Base-by-base conservation (phyloP, 371 early-diverging fungal species). In the Mortierella polycephala region DNA sequence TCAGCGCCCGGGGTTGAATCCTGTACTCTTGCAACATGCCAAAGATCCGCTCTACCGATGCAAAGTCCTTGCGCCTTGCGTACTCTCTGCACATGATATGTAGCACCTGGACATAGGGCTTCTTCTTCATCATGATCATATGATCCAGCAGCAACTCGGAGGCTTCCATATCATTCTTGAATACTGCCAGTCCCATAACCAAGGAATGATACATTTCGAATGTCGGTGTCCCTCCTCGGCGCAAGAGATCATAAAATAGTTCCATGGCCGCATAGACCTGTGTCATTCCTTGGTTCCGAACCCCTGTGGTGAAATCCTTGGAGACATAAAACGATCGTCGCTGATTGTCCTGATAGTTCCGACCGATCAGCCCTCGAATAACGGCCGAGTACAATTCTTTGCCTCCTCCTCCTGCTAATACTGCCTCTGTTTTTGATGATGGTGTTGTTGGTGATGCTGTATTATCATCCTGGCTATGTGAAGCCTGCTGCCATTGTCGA, bases 151-250 rank as follows among this genome's bases (percentile, higher is more conserved):
- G 14, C 62, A 77, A 39, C 59, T 77, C 77, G 10, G 77, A 65
- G 9, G 72, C 77, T 59, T 77, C 77, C 69, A 77, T 67, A 52
- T 77, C 72, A 52, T 77, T 77, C 65, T 77, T 72, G 62, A 71
- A 77, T 4, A 58, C 57, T 0, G 77, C 47, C 54, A 77, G 5
- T 4, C 77, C 77, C 42, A 64, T 45, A 16, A 71, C 52, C 58
- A 77, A 40, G 16, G 77, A 71, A 39, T 77, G 77, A 50, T 77
- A 77, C 5, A 50, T 77, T 23, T 77, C 77, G 49, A 71, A 77
- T 0, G 68, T 57, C 13, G 77, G 77, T n/a, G 57, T 68, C 3
- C 71, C 64, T 2, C 77, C 77, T 49, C 54, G 60, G 7, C 64
- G 64, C 40, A 71, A 39, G 18, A 77, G 60, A 7, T 77, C 77